These are phyloP conservation scores for Syzygium syzygioides DNA, from an alignment of 441 rosid species.

Conservation along the genomic window DNA sequence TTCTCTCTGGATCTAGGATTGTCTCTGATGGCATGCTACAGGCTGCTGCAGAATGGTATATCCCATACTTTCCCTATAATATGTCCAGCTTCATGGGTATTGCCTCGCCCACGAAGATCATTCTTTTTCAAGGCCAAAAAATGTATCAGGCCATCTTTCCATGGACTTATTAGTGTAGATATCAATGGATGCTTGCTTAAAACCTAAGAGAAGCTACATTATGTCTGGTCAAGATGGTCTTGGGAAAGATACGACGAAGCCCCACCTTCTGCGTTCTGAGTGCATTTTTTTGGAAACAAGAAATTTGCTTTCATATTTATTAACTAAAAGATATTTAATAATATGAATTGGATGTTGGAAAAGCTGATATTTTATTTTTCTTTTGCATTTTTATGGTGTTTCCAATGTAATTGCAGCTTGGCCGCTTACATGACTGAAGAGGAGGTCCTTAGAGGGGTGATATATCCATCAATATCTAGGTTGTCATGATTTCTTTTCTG, in stretches of 20 bases:
- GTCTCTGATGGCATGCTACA: constrained; percentile 98
- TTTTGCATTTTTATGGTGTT: neutral
- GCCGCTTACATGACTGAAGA: constrained; percentile 94
- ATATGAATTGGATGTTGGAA: neutral
- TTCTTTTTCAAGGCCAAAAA: neutral
- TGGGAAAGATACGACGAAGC: neutral
- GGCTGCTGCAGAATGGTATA: constrained; percentile 98
- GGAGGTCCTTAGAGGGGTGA: constrained; percentile 75
- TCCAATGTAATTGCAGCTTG: constrained; percentile 45
- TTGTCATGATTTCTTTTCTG: constrained; percentile 11
- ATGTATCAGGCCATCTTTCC: neutral
- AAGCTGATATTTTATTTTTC: neutral
- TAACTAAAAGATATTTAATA: neutral
- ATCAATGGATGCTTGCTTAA: neutral
- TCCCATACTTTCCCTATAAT: constrained; percentile 3
- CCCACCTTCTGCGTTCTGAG: neutral
- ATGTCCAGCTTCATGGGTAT: neutral
- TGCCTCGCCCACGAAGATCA: neutral
- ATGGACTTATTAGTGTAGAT: neutral
- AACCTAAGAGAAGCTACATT: neutral
- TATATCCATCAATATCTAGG: constrained; percentile 91
- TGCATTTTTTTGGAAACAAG: neutral
- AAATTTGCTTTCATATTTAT: neutral
- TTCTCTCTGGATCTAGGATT: constrained; percentile 86
- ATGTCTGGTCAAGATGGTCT: neutral